Conservation (phyloP, 1,284 basidiomycete genomes). For the Wallemia ichthyophaga region DNA sequence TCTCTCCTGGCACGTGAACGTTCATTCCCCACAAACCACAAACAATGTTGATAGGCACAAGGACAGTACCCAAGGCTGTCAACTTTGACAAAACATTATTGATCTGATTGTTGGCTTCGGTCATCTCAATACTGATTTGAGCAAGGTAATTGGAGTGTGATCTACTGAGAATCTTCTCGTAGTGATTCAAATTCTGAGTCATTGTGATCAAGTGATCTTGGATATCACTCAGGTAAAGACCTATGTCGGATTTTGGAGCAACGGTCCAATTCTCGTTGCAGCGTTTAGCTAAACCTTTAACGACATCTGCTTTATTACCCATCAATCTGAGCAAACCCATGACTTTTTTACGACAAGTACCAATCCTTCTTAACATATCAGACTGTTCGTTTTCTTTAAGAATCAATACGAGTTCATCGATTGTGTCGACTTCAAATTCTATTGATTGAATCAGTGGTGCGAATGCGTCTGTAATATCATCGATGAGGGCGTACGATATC, state of each 20-base stretch:
- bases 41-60: slow-evolving; percentile 86
- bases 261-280: slow-evolving; percentile 99
- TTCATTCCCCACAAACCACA: slow-evolving; percentile 69
- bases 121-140: slow-evolving; percentile 96
- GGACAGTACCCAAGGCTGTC: slow-evolving; percentile 85
- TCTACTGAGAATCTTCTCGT: slow-evolving; percentile 92
- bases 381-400: slow-evolving; percentile 58
- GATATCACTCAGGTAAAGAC: slow-evolving; percentile 77
- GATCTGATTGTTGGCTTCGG: slow-evolving; percentile 98
- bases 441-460: slow-evolving; percentile 94
- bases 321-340: slow-evolving; percentile 86
- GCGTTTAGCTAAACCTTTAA: slow-evolving; percentile 89
- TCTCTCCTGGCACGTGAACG: slow-evolving; percentile 17
- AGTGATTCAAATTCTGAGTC: slow-evolving; percentile 97
- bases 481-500: slow-evolving; percentile 98
- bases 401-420: slow-evolving; percentile 73
- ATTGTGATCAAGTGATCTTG: slow-evolving; percentile 98
- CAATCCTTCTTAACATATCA: slow-evolving; percentile 63
- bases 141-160: slow-evolving; percentile 99
- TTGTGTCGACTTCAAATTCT: slow-evolving; percentile 97
- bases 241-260: slow-evolving; percentile 90
- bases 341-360: slow-evolving; percentile 95
- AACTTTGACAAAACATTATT: slow-evolving; percentile 97
- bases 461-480: slow-evolving; percentile 98
- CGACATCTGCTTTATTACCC: slow-evolving; percentile 99